phyloP scores from a whole-genome alignment of 73 alveolate species.

The Paramecium sexaurelia region DNA sequence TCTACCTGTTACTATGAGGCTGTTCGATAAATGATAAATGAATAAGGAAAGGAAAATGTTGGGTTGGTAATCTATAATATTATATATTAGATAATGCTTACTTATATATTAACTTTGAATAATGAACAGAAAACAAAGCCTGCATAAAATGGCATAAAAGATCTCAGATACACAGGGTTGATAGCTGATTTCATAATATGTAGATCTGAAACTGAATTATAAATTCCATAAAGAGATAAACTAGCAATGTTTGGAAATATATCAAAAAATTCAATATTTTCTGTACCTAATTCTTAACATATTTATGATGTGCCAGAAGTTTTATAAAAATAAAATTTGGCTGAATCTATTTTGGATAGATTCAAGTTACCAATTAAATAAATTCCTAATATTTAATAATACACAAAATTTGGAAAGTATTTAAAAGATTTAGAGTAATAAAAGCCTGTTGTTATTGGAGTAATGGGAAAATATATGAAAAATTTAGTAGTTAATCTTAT shows the following conservation, averaged over 20 bases:
- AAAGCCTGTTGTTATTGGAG: not conserved
- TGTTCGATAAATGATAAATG: slow-evolving; percentile 60
- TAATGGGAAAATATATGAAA: slow-evolving; percentile 35
- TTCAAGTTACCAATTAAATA: not conserved
- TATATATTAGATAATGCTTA: slow-evolving; percentile 28
- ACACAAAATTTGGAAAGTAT: not conserved
- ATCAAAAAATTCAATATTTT: not conserved
- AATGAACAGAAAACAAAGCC: slow-evolving; percentile 82
- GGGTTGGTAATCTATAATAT: slow-evolving; percentile 33
- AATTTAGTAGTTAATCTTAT: not conserved
- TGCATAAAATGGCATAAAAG: slow-evolving; percentile 79
- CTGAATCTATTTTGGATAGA: not conserved
- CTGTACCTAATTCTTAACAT: slow-evolving; percentile 32
- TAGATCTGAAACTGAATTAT: not conserved
- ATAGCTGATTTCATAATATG: slow-evolving; percentile 47
- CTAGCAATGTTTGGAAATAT: slow-evolving; percentile 24
- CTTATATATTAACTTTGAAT: slow-evolving; percentile 63
- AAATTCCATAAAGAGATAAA: not conserved
- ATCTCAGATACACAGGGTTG: slow-evolving; percentile 65
- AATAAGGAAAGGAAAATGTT: slow-evolving; percentile 68
- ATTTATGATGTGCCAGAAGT: slow-evolving; percentile 32
- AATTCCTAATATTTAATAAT: not conserved
- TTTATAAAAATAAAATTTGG: not conserved
- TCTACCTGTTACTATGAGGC: slow-evolving; percentile 74
- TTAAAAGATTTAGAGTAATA: not conserved